Base-by-base conservation (phyloP, 2,329 filamentous ascomycete species). In the Sphaerostilbella broomeana region DNA sequence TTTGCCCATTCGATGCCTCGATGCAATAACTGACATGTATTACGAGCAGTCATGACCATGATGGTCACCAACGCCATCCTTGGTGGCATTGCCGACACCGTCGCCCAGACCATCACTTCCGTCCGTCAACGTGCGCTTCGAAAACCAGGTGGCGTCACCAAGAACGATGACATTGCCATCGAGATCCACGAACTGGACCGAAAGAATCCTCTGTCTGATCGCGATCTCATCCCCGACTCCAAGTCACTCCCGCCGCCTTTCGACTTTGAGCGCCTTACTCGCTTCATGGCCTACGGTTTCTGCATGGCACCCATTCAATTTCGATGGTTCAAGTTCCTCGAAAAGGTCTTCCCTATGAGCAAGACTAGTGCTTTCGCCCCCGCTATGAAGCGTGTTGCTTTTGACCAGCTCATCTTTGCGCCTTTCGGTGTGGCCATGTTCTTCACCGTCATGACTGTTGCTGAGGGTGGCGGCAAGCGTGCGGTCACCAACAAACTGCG, bases 1-100 rank as follows among this genome's bases (percentile, higher is more conserved):
- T n/a, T n/a, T n/a, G n/a, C n/a, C n/a, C n/a, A n/a, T n/a, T n/a
- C n/a, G n/a, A n/a, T 21, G 12, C 6, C 9, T 21, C 30, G 15
- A 21, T 35, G 15, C 10, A 25, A 22, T 32, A 28, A 20, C 37
- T 42, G 35, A 36, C 20, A 9, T 13, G 16, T 15, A 12, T n/a
- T 13, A 9, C 15, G 6, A n/a, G 43, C 58, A 85, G 86, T 98
- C 28, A 77, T 98, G 55, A 98, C 92, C 47, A 98, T 94, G 65
- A 98, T 98, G 90, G 86, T 95, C 58, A 95, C 90, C 61, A 98
- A 98, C 68, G 86, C 92, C 51, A 83, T 97, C 41, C 79, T 98
- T 43, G 88, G 87, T 67, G 92, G 92, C 53, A 83, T 98, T 51
- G 92, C 92, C 63, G 92, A 98, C 64, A 97, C 92, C 22, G 86